Evolutionary conservation across 2,329 filamentous ascomycete genomes (phyloP), one percentile per base, ranked within the genome.

Genomic region (Aspergillus pseudonomiae): DNA sequence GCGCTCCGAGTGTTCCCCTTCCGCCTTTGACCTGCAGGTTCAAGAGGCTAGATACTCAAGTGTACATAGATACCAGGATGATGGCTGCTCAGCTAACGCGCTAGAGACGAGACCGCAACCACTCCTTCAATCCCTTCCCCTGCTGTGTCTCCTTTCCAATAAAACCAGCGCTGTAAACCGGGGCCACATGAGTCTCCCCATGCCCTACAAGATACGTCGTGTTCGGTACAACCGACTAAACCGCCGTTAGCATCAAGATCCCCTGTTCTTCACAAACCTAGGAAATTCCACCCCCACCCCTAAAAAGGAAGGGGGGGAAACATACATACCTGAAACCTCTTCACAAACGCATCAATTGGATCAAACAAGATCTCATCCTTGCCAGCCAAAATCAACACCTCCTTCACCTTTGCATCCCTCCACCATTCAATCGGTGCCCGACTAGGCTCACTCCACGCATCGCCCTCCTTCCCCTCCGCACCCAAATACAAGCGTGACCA

Each of bases 371-470:
- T 73, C 76, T 89, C 86, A 58, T 83, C 80, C 4, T 74, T 79
- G 3, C 86, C 87, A 6, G 78, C 84, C 69, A 83, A 80, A 16
- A 88, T 75, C 45, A 87, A 66, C 1, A 88, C 77, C 50, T 82
- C 78, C 59, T 79, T 75, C 10, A 84, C 79, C 11, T 79, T 76
- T 1, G 82, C 75, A 19, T 77, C 80, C 39, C 74, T 71, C 82
- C 86, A 89, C 85, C 86, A 88, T 10, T 78, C 76, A 11, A 74
- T 60, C 2, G 80, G 76, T 0, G 84, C 86, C 6, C 68, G 68
- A 10, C 74, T 70, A 0, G 86, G 81, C 70, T 87, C 82, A 64
- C 77, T 85, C 74, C 87, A 89, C 34, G 75, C 73, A 70, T 86
- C 83, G 1, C 68, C 67, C 16, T 58, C 56, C 39, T 65, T 67